Percentiles rank a stretch among this genome's conserved stretches.
Evolutionary conservation across 2,329 filamentous ascomycete genomes (phyloP).

Genomic region (Chrysosporium keratinophilum): DNA sequence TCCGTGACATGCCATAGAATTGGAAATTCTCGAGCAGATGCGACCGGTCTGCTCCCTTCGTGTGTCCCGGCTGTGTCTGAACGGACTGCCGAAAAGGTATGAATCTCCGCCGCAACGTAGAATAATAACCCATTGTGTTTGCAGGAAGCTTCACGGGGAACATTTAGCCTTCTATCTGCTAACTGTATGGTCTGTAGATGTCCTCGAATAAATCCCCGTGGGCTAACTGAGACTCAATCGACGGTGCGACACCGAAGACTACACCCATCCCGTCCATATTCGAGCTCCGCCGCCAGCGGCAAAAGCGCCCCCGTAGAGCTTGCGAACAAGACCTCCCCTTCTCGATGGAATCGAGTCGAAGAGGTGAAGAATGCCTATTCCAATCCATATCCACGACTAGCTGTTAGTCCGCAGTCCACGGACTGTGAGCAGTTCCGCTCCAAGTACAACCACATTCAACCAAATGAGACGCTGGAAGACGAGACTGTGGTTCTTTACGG

Average conservation of each 20-base stretch:
- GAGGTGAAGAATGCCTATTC: conserved; percentile 28
- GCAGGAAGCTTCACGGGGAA: neutral
- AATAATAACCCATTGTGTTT: neutral
- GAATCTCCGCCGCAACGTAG: conserved; percentile 14
- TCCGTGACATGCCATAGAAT: neutral
- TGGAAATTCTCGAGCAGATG: conserved; percentile 25
- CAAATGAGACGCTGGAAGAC: conserved; percentile 33
- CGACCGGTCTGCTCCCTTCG: conserved; percentile 30
- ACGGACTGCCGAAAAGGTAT: conserved; percentile 28
- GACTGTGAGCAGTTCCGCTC: conserved; percentile 30
- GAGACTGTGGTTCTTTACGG: conserved; percentile 35
- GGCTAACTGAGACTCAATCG: neutral
- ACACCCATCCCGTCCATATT: neutral
- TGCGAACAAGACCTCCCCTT: neutral
- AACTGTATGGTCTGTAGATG: neutral
- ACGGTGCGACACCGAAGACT: neutral
- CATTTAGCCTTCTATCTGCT: neutral
- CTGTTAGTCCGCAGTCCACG: conserved; percentile 23
- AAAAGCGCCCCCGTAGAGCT: neutral
- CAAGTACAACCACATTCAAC: conserved; percentile 29
- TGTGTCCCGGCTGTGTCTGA: conserved; percentile 26
- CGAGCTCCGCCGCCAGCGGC: neutral
- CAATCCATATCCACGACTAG: conserved; percentile 33
- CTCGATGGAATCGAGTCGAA: conserved; percentile 23
- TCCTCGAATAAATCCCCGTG: neutral